Base-by-base conservation (phyloP, 2,329 filamentous ascomycete species). In the Trichoderma pleuroti region DNA sequence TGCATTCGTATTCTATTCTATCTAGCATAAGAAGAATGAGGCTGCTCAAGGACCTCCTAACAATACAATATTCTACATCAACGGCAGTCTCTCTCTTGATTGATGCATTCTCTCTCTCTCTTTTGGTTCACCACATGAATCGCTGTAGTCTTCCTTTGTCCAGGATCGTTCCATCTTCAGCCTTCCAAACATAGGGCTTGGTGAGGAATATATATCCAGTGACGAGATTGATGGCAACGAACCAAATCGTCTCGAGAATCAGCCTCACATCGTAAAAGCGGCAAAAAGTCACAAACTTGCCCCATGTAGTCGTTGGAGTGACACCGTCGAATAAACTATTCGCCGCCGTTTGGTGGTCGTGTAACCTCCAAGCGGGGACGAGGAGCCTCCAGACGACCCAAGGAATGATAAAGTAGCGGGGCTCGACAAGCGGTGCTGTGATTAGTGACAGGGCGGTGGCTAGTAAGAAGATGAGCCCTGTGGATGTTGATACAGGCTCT, bases 371-470 rank as follows among this genome's bases (percentile, higher is more conserved):
- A 65, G 84, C 80, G 0, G 93, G 93, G 0, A 97, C 82, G 76
- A 97, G 87, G 9, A 98, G 82, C 1, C 96, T 87, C 93, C 94
- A 98, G 76, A 98, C 90, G 10, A 98, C 87, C 93, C 94, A 99
- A 0, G 95, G 94, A 14, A 98, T 86, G 78, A 99, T 97, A 80
- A 97, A 97, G 81, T 99, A 99, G 16, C 96, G 88, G 16, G 96
- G 96, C 80, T 99, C 96, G 11, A 99, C 95, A 0, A 99, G 86
- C 0, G 96, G 94, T 0, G 96, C 94, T 0, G 93, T 96, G 68
- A 97, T 83, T 14, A 99, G 87, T 0, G 93, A 95, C 4, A 97
- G 84, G 0, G 91, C 78, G 0, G 94, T 94, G 0, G 94, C 87
- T 5, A 90, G 81, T 9, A 97, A 79, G 73, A 88, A 85, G 28